A percentile compares a stretch with the other conserved stretches of the same genome.
Evolutionary conservation across 805 yeast genomes (phyloP).

Genomic region (Ogataea allantospora): DNA sequence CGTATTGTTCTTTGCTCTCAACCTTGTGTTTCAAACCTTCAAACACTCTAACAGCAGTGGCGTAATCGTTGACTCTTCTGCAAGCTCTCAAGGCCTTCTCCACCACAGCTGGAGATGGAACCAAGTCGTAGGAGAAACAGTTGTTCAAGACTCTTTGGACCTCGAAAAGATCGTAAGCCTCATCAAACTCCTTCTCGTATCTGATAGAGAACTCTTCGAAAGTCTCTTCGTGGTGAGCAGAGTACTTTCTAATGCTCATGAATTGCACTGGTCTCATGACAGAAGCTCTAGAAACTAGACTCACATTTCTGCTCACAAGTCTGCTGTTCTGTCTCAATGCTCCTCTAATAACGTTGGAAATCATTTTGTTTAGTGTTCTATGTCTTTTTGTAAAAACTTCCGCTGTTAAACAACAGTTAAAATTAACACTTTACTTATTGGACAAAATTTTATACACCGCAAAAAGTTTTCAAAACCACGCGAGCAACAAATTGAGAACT

Average conservation of each 20-base stretch:
- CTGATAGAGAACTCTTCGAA: conserved; percentile 90
- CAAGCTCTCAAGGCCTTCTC: conserved; percentile 96
- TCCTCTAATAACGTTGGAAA: conserved; percentile 35
- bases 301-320: conserved; percentile 25
- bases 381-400: conserved; percentile 7
- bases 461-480: conserved; percentile 13
- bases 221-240: conserved; percentile 80
- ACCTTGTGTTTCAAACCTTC: conserved; percentile 97
- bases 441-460: conserved; percentile 18
- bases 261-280: conserved; percentile 20
- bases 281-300: conserved; percentile 15
- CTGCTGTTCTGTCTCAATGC: conserved; percentile 35
- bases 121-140: conserved; percentile 97
- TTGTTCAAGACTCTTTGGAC: conserved; percentile 95
- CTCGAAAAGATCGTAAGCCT: conserved; percentile 84
- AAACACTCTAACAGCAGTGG: conserved; percentile 97
- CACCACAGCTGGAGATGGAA: conserved; percentile 94
- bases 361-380: conserved; percentile 25
- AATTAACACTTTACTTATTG: conserved; percentile 26
- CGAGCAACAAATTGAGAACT: conserved; percentile 2
- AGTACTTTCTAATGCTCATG: conserved; percentile 57
- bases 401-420: conserved; percentile 15
- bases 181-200: conserved; percentile 94
- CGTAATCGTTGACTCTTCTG: conserved; percentile 98
- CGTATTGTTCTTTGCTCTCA: conserved; percentile 89